phyloP scores from a whole-genome alignment of 2,329 filamentous ascomycete genomes.

The Cordyceps militaris region DNA sequence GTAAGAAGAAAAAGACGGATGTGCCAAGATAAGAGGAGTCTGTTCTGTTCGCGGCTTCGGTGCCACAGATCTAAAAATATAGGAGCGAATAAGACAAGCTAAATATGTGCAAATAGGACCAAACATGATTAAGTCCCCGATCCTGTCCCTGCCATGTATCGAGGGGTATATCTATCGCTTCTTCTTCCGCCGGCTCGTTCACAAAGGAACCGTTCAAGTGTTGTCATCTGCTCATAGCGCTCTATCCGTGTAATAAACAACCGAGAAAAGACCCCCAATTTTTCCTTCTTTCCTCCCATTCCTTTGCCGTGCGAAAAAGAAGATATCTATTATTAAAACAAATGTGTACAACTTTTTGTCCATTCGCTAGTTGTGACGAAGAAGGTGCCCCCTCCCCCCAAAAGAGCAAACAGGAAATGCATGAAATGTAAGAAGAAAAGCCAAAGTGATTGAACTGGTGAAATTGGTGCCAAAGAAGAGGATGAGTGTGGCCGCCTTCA shows the following conservation, averaged over 20 bases:
- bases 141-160: not conserved
- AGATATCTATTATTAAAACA: constrained; percentile 5
- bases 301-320: not conserved
- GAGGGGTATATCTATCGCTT: not conserved
- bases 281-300: not conserved
- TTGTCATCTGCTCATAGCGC: constrained; percentile 3
- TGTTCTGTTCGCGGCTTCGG: not conserved
- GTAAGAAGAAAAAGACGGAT: not conserved
- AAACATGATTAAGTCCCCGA: not conserved
- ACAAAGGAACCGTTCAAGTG: not conserved
- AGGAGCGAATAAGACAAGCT: not conserved
- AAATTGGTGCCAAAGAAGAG: too few species aligned
- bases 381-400: not conserved
- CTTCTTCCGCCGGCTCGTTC: not conserved
- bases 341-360: not conserved
- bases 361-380: not conserved
- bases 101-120: not conserved
- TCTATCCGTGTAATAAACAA: constrained; percentile 13
- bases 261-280: not conserved
- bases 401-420: too few species aligned
- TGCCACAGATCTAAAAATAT: not conserved
- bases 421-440: too few species aligned
- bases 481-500: too few species aligned
- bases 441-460: too few species aligned
- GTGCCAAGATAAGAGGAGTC: not conserved